Conservation (phyloP, 1,284 basidiomycete species). For the Bondarzewia mesenterica region DNA sequence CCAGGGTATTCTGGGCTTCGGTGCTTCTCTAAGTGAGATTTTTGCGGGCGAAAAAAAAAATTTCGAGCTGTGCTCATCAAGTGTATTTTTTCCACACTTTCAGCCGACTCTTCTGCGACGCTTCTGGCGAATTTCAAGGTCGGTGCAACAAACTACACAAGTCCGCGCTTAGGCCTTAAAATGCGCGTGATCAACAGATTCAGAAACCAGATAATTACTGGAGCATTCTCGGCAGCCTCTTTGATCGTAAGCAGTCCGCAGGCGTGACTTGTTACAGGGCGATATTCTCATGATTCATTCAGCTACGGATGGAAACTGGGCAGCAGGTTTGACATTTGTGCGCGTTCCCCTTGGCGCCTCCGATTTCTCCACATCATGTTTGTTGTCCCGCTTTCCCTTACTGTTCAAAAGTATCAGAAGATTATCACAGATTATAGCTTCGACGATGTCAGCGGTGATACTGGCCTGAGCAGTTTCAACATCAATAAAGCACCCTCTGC, state of each 20-base stretch:
- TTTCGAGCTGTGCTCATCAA: not conserved
- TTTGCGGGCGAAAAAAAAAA: too few relatives aligned
- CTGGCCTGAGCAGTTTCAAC: conserved; percentile 32
- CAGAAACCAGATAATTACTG: conserved; percentile 37
- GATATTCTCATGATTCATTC: not conserved
- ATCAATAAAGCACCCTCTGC: conserved; percentile 35
- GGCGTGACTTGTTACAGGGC: too few relatives aligned
- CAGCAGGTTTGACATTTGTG: conserved; percentile 40
- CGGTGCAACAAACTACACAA: conserved; percentile 4
- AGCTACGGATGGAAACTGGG: conserved; percentile 30
- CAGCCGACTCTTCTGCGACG: conserved; percentile 43
- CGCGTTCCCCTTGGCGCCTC: conserved; percentile 45
- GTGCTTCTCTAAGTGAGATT: conserved; percentile 38
- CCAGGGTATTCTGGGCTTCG: conserved; percentile 41
- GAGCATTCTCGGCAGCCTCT: conserved; percentile 34
- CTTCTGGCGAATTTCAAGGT: conserved; percentile 40
- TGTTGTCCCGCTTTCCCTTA: not conserved
- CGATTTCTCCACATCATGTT: conserved; percentile 32
- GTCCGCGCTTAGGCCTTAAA: too few relatives aligned
- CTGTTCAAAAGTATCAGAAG: too few relatives aligned
- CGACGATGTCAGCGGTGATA: conserved; percentile 36
- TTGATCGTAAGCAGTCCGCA: conserved; percentile 32
- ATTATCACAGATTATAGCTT: conserved; percentile 44
- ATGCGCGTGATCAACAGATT: too few relatives aligned
- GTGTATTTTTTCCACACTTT: not conserved